Percentiles rank a stretch among this genome's conserved stretches.
Evolutionary conservation across 176 grass and related monocot species (phyloP).

Genomic region (Poa annua): DNA sequence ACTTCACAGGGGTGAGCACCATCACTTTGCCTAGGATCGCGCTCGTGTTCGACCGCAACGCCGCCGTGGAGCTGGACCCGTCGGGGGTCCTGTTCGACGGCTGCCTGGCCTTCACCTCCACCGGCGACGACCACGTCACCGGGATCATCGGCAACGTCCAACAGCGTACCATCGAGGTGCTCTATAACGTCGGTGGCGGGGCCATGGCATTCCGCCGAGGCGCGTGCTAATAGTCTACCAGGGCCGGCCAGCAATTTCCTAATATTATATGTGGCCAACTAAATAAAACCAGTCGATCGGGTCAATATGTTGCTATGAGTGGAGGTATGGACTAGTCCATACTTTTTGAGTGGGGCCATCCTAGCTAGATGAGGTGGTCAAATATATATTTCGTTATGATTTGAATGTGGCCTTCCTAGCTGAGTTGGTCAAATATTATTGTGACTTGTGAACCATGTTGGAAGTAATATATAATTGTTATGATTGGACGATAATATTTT

Average conservation of each 20-base stretch:
- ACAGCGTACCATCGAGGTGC: constrained; percentile 28
- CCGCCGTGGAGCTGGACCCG: constrained; percentile 43
- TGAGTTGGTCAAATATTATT: background rate
- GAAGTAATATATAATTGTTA: background rate
- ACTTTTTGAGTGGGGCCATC: too few species aligned
- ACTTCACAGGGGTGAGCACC: constrained; percentile 27
- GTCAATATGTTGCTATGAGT: background rate
- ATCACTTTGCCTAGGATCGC: constrained; percentile 45
- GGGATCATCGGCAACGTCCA: constrained; percentile 29
- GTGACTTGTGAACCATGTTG: background rate
- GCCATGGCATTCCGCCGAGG: background rate
- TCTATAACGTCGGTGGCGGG: background rate
- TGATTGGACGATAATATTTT: background rate
- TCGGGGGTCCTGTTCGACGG: constrained; percentile 30
- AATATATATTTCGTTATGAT: background rate
- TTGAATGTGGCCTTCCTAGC: background rate
- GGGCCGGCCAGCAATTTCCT: background rate
- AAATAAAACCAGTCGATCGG: background rate
- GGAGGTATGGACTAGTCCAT: too few species aligned
- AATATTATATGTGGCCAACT: background rate
- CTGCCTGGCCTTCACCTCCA: constrained; percentile 59
- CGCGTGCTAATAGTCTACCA: background rate
- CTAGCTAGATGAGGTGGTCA: too few species aligned
- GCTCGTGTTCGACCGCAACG: constrained; percentile 50
- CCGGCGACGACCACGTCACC: background rate